phyloP scores from a whole-genome alignment of 75 land plant species.

The Gnetum montanum region DNA sequence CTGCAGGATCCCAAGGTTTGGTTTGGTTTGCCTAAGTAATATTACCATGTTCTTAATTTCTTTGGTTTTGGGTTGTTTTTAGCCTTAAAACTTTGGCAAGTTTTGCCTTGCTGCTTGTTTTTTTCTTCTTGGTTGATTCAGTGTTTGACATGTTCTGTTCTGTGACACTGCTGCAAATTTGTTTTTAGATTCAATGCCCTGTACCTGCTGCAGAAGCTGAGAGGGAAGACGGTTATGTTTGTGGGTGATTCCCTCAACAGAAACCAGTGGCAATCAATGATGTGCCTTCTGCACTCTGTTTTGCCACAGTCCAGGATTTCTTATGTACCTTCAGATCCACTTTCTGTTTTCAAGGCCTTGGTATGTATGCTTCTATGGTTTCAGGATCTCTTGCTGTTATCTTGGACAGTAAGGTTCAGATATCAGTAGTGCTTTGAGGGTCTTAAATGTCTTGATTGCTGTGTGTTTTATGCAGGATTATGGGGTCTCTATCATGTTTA shows the following conservation, averaged over 20 bases:
- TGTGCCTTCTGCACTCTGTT: constrained; percentile 34
- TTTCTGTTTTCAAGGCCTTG: constrained; percentile 24
- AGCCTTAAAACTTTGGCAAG: no score
- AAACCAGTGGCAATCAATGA: constrained; percentile 76
- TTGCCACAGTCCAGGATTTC: not conserved
- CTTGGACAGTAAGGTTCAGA: constrained; percentile 4
- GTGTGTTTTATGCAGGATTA: constrained; percentile 32
- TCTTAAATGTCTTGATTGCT: not conserved
- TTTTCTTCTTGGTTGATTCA: not conserved
- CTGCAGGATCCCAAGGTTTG: constrained; percentile 48
- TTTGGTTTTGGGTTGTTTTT: not conserved
- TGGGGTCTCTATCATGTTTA: constrained; percentile 27
- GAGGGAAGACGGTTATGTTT: constrained; percentile 62
- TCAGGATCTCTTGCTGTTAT: constrained; percentile 12
- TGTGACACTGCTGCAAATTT: no score
- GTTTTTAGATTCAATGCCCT: constrained; percentile 51
- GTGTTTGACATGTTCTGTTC: not conserved
- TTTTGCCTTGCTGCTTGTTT: not conserved
- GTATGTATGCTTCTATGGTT: no score
- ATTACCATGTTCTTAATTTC: not conserved
- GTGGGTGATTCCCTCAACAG: constrained; percentile 76
- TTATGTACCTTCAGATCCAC: not conserved
- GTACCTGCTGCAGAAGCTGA: constrained; percentile 42
- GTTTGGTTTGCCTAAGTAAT: not conserved
- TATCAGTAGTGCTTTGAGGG: not conserved